These are phyloP conservation scores for Cladosporium sp. DNA, from an alignment of 2,329 filamentous ascomycete species.

Conservation along the genomic window DNA sequence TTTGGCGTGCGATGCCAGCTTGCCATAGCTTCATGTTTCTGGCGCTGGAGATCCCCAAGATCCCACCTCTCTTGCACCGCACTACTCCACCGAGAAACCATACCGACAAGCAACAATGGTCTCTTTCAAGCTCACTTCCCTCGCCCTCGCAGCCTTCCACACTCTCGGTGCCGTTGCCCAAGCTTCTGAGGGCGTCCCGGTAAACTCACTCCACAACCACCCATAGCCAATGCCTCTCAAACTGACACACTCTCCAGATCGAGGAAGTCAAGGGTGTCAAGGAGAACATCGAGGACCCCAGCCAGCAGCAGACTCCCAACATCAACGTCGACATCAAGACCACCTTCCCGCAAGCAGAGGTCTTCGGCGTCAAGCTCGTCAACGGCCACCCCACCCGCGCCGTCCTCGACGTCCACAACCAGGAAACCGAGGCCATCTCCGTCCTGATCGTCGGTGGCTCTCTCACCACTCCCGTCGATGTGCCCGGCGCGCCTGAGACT, in stretches of 20 bases:
- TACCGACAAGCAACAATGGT: slow-evolving; percentile 58
- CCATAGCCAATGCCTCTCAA: slow-evolving; percentile 17
- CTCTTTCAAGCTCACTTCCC: slow-evolving; percentile 69
- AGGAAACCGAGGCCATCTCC: slow-evolving; percentile 73
- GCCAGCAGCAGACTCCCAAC: slow-evolving; percentile 52
- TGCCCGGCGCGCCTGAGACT: slow-evolving; percentile 54
- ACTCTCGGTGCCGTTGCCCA: slow-evolving; percentile 66
- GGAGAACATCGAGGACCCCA: slow-evolving; percentile 47
- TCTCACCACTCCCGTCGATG: slow-evolving; percentile 61
- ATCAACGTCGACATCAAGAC: slow-evolving; percentile 60
- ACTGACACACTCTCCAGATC: slow-evolving; percentile 27
- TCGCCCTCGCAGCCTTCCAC: slow-evolving; percentile 71
- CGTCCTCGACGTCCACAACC: slow-evolving; percentile 79
- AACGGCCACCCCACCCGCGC: slow-evolving; percentile 87
- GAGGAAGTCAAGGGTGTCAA: slow-evolving; percentile 52
- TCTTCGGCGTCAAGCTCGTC: slow-evolving; percentile 93
- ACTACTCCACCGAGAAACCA: neutral
- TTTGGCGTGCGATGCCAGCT: slow-evolving; percentile 3
- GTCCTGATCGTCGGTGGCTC: slow-evolving; percentile 76
- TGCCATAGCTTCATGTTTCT: slow-evolving; percentile 1
- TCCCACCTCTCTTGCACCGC: slow-evolving; percentile 3
- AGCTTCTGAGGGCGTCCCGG: slow-evolving; percentile 36
- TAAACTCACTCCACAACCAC: slow-evolving; percentile 37
- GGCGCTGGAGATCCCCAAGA: neutral
- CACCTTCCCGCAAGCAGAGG: slow-evolving; percentile 68